Conservation (phyloP, 2,329 filamentous ascomycete genomes). For the Phialocephala subalpina region DNA sequence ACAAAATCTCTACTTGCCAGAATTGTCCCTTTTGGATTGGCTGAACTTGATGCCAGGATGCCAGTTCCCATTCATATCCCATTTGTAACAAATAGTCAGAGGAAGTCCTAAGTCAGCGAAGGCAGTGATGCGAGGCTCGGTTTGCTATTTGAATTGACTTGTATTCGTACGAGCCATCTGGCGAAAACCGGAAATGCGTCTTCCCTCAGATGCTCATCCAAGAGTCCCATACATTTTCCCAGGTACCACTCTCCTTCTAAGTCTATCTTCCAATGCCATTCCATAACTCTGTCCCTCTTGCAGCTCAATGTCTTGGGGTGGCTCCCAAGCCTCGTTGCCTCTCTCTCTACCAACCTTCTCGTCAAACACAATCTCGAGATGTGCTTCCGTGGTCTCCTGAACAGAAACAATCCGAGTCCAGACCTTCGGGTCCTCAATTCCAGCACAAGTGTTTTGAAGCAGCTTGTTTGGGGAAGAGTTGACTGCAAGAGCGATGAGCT, state of each 20-base stretch:
- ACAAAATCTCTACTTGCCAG: too few species aligned
- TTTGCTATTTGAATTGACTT: too few species aligned
- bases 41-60: too few species aligned
- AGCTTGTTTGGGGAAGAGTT: background rate
- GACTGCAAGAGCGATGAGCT: conserved; percentile 5
- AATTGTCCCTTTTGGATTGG: too few species aligned
- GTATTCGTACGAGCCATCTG: too few species aligned
- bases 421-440: conserved; percentile 2
- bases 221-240: background rate
- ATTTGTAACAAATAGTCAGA: too few species aligned
- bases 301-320: background rate
- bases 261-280: background rate
- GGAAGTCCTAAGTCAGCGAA: too few species aligned
- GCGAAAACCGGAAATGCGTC: background rate
- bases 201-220: background rate
- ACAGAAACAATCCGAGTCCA: conserved; percentile 3
- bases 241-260: background rate
- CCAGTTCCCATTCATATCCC: too few species aligned
- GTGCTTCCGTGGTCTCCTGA: conserved; percentile 2
- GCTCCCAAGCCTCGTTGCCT: background rate
- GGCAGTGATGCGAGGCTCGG: too few species aligned
- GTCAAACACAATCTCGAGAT: conserved; percentile 10
- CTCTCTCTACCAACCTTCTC: background rate
- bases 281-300: background rate
- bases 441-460: conserved; percentile 16